phyloP scores from a whole-genome alignment of 192 early-diverging fungal genomes.

The Coemansia sp. region DNA sequence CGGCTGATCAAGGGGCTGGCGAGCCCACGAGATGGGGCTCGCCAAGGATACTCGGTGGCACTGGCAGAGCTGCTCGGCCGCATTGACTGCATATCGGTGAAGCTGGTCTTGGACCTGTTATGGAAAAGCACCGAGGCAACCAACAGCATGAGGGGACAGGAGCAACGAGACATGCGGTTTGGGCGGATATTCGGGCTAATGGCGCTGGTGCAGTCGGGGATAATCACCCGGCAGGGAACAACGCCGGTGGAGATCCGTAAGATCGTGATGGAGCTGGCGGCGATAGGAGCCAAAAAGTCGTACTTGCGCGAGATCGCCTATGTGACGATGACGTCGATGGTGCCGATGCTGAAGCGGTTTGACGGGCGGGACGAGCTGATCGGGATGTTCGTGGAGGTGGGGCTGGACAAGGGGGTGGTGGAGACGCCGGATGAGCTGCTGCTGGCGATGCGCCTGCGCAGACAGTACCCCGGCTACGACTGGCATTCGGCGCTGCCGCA shows the following conservation, averaged over 20 bases:
- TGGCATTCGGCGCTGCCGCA: constrained; percentile 42
- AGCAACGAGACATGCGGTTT: constrained; percentile 85
- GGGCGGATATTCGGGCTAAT: constrained; percentile 88
- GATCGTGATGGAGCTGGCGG: constrained; percentile 66
- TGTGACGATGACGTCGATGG: constrained; percentile 59
- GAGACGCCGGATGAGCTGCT: constrained; percentile 53
- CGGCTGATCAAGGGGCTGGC: constrained; percentile 87
- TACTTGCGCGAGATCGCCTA: constrained; percentile 81
- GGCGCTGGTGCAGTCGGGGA: constrained; percentile 76
- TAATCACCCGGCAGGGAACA: constrained; percentile 62
- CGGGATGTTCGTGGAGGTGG: constrained; percentile 41
- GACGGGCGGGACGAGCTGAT: constrained; percentile 26
- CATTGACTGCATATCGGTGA: constrained; percentile 53
- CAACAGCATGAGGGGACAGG: constrained; percentile 76
- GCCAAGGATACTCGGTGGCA: constrained; percentile 94
- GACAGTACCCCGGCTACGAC: constrained; percentile 36
- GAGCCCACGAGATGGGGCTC: constrained; percentile 78
- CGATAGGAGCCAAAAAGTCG: constrained; percentile 68
- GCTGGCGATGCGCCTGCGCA: constrained; percentile 40
- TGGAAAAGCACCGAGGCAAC: constrained; percentile 59
- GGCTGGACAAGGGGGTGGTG: constrained; percentile 42
- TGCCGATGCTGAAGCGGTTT: constrained; percentile 31
- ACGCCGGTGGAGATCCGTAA: constrained; percentile 68
- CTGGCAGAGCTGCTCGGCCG: constrained; percentile 73
- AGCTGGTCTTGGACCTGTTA: constrained; percentile 69